A percentile compares a stretch with the other conserved stretches of the same genome.
Evolutionary conservation across 805 yeast species (phyloP).

Genomic region (Candida nitratophila): DNA sequence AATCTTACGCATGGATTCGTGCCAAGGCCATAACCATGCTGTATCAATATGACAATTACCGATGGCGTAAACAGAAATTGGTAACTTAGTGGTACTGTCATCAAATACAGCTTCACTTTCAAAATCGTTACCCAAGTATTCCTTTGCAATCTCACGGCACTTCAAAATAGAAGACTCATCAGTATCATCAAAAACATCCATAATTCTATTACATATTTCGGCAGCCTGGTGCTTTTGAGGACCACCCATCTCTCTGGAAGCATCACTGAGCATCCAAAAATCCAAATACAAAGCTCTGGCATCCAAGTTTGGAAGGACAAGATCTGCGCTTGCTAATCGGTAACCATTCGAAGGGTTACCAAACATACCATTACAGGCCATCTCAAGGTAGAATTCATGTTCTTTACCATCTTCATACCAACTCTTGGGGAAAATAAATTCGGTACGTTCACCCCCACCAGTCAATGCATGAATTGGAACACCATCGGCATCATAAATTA

Average conservation of each 20-base stretch:
- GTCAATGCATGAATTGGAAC: constrained; percentile 77
- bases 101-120: constrained; percentile 62
- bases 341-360: constrained; percentile 65
- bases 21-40: constrained; percentile 99
- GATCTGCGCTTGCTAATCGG: constrained; percentile 59
- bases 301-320: constrained; percentile 71
- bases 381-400: constrained; percentile 74
- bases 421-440: constrained; percentile 56
- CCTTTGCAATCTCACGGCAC: constrained; percentile 62
- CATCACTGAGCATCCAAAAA: constrained; percentile 85
- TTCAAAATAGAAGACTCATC: constrained; percentile 48
- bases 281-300: constrained; percentile 77
- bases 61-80: constrained; percentile 66
- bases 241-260: constrained; percentile 77
- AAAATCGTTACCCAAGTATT: constrained; percentile 56
- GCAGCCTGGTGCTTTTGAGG: constrained; percentile 85
- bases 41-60: constrained; percentile 98
- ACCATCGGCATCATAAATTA: constrained; percentile 64
- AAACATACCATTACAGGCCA: constrained; percentile 92
- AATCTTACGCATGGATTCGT: constrained; percentile 87
- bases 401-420: constrained; percentile 40
- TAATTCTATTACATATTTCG: constrained; percentile 70
- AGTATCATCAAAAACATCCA: constrained; percentile 73
- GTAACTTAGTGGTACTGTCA: constrained; percentile 27
- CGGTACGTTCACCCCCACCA: constrained; percentile 75